Conservation (phyloP, 306 rosid species). For the Abrus precatorius region DNA sequence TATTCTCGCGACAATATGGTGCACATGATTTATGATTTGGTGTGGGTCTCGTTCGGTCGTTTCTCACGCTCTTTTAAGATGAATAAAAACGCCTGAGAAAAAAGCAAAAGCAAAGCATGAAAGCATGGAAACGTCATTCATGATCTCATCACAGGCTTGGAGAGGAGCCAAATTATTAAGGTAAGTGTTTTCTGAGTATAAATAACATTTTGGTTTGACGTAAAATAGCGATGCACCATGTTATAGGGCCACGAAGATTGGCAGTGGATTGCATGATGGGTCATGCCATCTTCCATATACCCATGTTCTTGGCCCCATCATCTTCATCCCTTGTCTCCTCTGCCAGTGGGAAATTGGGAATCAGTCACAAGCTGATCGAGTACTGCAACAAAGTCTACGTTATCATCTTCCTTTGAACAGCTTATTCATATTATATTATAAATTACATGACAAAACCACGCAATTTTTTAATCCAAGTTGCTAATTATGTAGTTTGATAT, state of each 20-base stretch:
- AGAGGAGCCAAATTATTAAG: background rate
- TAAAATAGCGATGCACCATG: no score
- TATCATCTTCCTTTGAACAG: background rate
- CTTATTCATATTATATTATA: background rate
- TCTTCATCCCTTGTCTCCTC: no score
- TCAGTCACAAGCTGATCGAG: background rate
- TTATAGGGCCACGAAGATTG: no score
- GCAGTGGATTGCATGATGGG: no score
- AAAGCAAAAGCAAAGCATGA: background rate
- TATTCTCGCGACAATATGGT: background rate
- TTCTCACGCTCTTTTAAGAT: no score
- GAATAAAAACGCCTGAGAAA: background rate
- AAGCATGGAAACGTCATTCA: background rate
- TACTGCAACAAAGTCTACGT: background rate
- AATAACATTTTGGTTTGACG: no score
- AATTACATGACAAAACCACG: background rate
- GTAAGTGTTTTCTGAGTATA: no score
- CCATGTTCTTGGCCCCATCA: no score
- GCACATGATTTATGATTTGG: background rate
- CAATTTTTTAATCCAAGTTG: background rate
- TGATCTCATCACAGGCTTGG: background rate
- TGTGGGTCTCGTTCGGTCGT: background rate
- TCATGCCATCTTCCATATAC: no score
- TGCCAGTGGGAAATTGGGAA: no score
- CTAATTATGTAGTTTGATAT: background rate